phyloP scores from a whole-genome alignment of 176 grass and related monocot genomes.

The Triticum dicoccoides region DNA sequence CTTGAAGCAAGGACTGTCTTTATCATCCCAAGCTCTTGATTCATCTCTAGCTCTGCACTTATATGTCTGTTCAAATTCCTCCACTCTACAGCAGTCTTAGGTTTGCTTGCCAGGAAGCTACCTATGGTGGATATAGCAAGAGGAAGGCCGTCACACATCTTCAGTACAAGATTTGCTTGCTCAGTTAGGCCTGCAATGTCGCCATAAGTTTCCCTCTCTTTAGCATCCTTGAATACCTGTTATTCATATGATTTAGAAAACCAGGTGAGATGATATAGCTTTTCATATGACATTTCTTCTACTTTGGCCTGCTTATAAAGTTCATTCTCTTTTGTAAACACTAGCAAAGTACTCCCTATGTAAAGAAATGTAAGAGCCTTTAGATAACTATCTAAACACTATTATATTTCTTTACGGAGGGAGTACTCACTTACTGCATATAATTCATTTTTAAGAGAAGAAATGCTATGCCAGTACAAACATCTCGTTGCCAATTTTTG shows the following conservation, averaged over 20 bases:
- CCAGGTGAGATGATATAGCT: neutral
- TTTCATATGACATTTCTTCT: neutral
- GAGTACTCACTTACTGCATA: too few relatives aligned
- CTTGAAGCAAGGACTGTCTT: neutral
- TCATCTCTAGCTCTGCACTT: neutral
- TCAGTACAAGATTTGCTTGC: neutral
- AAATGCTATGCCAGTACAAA: neutral
- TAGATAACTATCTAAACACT: too few relatives aligned
- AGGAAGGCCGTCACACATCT: conserved; percentile 25
- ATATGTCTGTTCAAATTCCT: neutral
- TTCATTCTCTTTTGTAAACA: too few relatives aligned
- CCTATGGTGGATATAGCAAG: conserved; percentile 40
- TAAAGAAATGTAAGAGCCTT: too few relatives aligned
- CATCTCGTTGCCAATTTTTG: neutral
- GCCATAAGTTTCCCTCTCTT: neutral
- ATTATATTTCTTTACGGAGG: too few relatives aligned
- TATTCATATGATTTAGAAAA: neutral
- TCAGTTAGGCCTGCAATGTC: neutral
- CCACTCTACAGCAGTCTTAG: conserved; percentile 19
- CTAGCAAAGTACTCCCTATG: too few relatives aligned
- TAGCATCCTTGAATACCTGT: neutral
- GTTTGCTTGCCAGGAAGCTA: conserved; percentile 8
- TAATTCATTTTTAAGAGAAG: neutral
- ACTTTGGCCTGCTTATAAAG: neutral
- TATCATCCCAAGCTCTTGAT: neutral